Evolutionary conservation across 2,329 filamentous ascomycete species (phyloP).

Genomic region (Cercospora berteroae): DNA sequence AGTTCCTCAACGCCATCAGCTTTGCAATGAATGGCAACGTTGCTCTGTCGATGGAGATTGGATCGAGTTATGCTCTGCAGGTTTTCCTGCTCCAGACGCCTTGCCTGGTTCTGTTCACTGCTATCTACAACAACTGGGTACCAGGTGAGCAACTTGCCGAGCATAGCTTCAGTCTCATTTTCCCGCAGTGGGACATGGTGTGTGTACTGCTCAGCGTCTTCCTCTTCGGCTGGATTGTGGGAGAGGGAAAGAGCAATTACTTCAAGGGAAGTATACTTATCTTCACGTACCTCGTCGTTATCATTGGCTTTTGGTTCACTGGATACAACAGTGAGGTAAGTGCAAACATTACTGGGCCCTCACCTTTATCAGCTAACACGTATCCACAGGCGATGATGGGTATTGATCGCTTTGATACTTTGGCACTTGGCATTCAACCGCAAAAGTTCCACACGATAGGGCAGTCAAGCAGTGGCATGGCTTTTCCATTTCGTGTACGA

Average conservation of each 20-base stretch:
- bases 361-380: constrained; percentile 6
- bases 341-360: neutral
- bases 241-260: constrained; percentile 99
- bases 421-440: constrained; percentile 22
- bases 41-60: constrained; percentile 97
- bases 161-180: constrained; percentile 80
- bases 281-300: constrained; percentile 86
- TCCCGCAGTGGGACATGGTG: constrained; percentile 99
- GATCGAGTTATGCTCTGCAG: constrained; percentile 92
- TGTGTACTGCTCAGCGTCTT: constrained; percentile 96
- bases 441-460: constrained; percentile 26
- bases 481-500: constrained; percentile 8
- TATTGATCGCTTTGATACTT: constrained; percentile 29
- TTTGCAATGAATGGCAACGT: constrained; percentile 99
- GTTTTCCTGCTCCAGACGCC: constrained; percentile 94
- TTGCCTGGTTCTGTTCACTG: constrained; percentile 86
- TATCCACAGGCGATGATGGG: constrained; percentile 26
- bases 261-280: constrained; percentile 98
- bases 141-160: constrained; percentile 54
- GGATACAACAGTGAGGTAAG: constrained; percentile 56
- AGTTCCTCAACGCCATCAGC: constrained; percentile 97
- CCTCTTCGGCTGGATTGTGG: constrained; percentile 93
- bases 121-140: constrained; percentile 62
- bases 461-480: constrained; percentile 21
- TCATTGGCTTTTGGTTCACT: constrained; percentile 88